Percentiles rank a stretch among this genome's conserved stretches.
phyloP scores from a whole-genome alignment of 306 rosid species.

The Corylus avellana region DNA sequence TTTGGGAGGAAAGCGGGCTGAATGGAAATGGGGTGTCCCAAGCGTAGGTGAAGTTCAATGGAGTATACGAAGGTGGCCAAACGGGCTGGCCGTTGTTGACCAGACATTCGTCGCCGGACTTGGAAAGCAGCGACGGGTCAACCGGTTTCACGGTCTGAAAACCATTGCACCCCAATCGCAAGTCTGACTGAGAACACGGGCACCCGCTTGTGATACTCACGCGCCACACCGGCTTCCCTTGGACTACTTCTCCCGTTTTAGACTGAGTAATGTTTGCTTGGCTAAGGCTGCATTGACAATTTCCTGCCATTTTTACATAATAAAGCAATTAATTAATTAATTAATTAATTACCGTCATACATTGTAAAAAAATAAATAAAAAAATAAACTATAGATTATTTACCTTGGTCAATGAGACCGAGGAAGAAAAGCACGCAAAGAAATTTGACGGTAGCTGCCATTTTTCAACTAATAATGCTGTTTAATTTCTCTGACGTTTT shows the following conservation, averaged over 20 bases:
- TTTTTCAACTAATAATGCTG: too few species aligned
- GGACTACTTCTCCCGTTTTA: neutral
- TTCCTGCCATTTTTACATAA: neutral
- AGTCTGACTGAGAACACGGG: conserved; percentile 14
- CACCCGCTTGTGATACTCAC: conserved; percentile 17
- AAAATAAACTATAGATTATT: too few species aligned
- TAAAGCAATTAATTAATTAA: too few species aligned
- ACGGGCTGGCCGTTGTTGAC: conserved; percentile 11
- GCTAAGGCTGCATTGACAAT: neutral
- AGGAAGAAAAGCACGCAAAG: too few species aligned
- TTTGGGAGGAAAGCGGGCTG: conserved; percentile 3
- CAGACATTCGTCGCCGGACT: conserved; percentile 12
- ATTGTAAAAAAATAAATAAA: too few species aligned
- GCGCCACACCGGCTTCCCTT: neutral
- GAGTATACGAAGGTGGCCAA: too few species aligned
- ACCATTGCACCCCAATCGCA: conserved; percentile 26
- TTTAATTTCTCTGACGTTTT: too few species aligned
- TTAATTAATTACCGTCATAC: too few species aligned
- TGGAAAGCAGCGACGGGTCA: neutral
- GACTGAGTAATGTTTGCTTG: neutral
- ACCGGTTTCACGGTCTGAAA: conserved; percentile 7
- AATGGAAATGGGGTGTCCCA: conserved; percentile 23
- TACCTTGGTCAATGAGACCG: too few species aligned
- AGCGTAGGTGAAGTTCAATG: conserved; percentile 24
- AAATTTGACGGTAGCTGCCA: too few species aligned